A percentile compares a stretch with the other conserved stretches of the same genome.
phyloP scores from a whole-genome alignment of 148 eudicot genomes.

The Tetragonia tetragonoides region DNA sequence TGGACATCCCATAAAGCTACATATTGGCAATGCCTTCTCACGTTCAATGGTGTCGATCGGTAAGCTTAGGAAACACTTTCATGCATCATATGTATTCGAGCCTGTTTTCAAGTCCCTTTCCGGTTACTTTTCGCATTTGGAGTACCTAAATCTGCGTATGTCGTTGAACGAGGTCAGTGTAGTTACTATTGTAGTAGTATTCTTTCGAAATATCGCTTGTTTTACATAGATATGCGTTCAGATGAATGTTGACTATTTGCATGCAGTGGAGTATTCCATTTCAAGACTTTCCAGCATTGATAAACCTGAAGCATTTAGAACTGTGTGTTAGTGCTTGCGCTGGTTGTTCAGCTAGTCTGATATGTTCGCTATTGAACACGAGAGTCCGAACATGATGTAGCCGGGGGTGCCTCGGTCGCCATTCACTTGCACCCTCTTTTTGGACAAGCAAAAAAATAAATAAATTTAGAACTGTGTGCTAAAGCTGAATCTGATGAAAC shows the following conservation, averaged over 20 bases:
- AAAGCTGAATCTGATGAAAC: neutral
- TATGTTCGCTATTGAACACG: too few species aligned
- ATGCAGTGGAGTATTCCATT: neutral
- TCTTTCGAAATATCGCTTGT: neutral
- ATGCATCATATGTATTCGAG: neutral
- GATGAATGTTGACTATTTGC: neutral
- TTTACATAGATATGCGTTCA: neutral
- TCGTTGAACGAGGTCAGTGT: neutral
- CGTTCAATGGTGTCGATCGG: neutral
- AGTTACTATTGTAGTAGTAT: too few species aligned
- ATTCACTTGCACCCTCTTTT: too few species aligned
- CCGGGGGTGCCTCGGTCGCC: too few species aligned
- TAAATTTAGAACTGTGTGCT: neutral
- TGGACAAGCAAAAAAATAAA: too few species aligned
- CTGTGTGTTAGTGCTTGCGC: too few species aligned
- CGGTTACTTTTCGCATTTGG: conserved; percentile 8
- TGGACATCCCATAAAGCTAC: neutral
- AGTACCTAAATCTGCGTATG: neutral
- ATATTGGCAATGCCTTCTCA: conserved; percentile 2
- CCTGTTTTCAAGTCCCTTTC: conserved; percentile 8
- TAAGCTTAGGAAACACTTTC: neutral
- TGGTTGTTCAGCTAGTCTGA: too few species aligned
- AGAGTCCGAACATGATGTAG: too few species aligned
- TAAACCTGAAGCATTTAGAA: conserved; percentile 12
- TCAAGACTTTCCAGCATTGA: neutral